Evolutionary conservation across 2,329 filamentous ascomycete species (phyloP), one percentile per base, ranked within the genome.

Genomic region (Leptographium galeiforme): DNA sequence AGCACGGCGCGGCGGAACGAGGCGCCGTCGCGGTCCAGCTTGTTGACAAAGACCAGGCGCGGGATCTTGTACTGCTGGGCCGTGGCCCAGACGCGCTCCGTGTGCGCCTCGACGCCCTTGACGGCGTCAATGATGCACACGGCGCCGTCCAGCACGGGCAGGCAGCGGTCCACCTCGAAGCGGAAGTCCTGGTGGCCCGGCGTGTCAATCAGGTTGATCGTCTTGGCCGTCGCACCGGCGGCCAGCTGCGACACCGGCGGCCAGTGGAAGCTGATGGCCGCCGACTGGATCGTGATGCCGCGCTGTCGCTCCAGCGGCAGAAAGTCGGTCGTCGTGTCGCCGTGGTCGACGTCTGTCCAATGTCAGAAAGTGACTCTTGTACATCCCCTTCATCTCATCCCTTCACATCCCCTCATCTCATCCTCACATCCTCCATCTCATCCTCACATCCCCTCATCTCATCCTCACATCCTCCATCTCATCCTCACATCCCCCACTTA

Each of bases 111-210:
- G 25, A 98, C 93, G 19, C 66, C 67, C 57, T 68, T 68, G 63
- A 69, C 65, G 8, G 63, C 57, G 59, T 68, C 63, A 48, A 69
- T 63, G 51, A 68, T 64, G 56, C 64, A 66, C 19, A 69, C 62
- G 46, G 67, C 66, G 32, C 66, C 63, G 52, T 60, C 64, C 52
- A 65, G 63, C 52, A 61, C 63, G 7, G 67, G 67, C 57, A 97
- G 73, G 36, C 91, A 97, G 13, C 93, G 82, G 59, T 96, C 78
- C 2, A 97, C 93, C 66, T 98, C 93, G 63, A 97, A 97, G 0
- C 91, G 89, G 62, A 98, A 98, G 66, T 98, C 93, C 25, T 94
- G 90, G 64, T 98, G 93, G 1, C 93, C 93, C 2, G 93, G 93
- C 0, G 93, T 97, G 66, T 98, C 93, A 56, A 98, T 97, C 2